phyloP scores from a whole-genome alignment of 192 early-diverging fungal species.

The Gonapodya prolifera region DNA sequence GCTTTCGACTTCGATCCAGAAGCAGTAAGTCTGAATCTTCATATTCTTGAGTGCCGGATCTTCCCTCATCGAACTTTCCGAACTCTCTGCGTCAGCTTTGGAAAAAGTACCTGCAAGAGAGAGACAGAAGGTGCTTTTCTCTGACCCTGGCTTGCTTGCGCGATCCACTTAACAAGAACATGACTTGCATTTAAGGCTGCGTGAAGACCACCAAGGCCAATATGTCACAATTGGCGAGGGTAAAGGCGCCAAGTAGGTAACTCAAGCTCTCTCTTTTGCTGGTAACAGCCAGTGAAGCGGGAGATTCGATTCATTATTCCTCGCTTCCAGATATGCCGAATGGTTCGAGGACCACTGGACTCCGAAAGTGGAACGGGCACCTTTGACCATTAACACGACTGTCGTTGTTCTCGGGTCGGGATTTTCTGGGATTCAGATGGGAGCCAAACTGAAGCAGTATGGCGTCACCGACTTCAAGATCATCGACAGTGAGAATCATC shows the following conservation, averaged over 20 bases:
- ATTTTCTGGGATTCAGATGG: slow-evolving; percentile 2
- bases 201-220: background rate
- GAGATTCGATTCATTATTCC: too few relatives aligned
- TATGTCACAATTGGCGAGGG: slow-evolving; percentile 6
- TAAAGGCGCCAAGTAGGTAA: slow-evolving; percentile 3
- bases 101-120: background rate
- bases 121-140: background rate
- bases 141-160: background rate
- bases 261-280: too few relatives aligned
- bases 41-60: background rate
- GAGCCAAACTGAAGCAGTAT: background rate
- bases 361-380: background rate
- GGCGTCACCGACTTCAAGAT: slow-evolving; percentile 4
- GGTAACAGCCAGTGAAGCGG: too few relatives aligned
- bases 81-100: background rate
- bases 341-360: slow-evolving; percentile 4
- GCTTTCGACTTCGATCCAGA: background rate
- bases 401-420: background rate
- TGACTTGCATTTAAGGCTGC: background rate
- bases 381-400: background rate
- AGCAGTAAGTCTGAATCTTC: background rate
- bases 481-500: background rate
- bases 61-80: background rate
- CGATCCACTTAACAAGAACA: background rate
- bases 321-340: slow-evolving; percentile 2